Evolutionary conservation across 2,329 filamentous ascomycete species (phyloP).

Genomic region (Penicillium crustosum): DNA sequence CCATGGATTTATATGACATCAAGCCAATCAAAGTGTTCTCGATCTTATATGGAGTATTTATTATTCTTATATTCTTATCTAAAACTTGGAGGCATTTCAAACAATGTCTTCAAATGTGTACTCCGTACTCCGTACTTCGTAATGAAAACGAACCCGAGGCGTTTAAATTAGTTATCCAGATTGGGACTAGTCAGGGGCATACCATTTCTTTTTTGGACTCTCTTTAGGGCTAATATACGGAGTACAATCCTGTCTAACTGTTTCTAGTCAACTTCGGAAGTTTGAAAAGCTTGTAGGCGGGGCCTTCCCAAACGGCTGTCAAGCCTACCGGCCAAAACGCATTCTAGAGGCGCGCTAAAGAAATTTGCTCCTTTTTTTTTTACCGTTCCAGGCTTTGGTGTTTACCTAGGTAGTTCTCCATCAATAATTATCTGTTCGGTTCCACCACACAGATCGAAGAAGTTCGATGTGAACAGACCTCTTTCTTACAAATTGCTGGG

Average conservation of each 20-base stretch:
- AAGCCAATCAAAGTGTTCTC: not conserved
- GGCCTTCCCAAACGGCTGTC: slow-evolving; percentile 24
- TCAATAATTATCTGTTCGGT: not conserved
- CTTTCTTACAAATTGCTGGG: not conserved
- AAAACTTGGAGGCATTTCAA: not conserved
- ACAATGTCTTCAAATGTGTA: not conserved
- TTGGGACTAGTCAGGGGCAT: slow-evolving; percentile 24
- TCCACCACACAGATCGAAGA: not conserved
- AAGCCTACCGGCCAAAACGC: slow-evolving; percentile 13
- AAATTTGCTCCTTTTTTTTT: slow-evolving; percentile 10
- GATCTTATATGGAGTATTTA: not conserved
- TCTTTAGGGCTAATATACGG: not conserved
- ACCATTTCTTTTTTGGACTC: not conserved
- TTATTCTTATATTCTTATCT: not conserved
- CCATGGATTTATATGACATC: not conserved
- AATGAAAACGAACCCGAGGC: not conserved
- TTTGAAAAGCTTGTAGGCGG: slow-evolving; percentile 16
- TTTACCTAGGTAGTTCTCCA: not conserved
- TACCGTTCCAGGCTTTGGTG: slow-evolving; percentile 1
- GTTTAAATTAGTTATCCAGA: slow-evolving; percentile 4
- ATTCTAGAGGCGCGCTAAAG: not conserved
- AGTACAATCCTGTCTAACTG: not conserved
- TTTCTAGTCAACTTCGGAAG: not conserved
- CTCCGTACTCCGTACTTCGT: too few relatives aligned
- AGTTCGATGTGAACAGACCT: not conserved